These are phyloP conservation scores for Phanerochaete carnosa DNA, from an alignment of 768 basidiomycete genomes.

Conservation along the genomic window DNA sequence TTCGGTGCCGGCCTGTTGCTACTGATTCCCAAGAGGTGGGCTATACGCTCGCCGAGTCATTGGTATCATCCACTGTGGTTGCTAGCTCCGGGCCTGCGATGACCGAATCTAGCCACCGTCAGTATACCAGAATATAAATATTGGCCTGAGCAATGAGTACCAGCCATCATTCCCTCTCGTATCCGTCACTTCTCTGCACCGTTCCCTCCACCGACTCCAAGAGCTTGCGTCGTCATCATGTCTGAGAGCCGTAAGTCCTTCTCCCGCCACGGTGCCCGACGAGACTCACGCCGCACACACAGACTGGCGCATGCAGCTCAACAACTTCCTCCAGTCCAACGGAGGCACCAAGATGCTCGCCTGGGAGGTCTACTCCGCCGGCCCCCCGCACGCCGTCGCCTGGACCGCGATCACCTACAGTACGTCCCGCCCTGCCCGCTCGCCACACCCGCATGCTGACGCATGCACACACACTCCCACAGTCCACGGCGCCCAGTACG, in stretches of 20 bases:
- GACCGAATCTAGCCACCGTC: conserved; percentile 4
- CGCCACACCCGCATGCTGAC: background rate
- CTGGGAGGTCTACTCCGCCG: conserved; percentile 22
- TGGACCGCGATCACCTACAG: conserved; percentile 28
- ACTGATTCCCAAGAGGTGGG: conserved; percentile 4
- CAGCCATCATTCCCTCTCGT: background rate
- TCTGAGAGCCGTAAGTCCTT: conserved; percentile 17
- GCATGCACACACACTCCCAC: background rate
- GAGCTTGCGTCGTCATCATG: background rate
- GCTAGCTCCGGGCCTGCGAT: conserved; percentile 4
- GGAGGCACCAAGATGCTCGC: conserved; percentile 19
- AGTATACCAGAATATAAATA: background rate
- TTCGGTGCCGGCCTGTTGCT: conserved; percentile 4
- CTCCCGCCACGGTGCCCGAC: background rate
- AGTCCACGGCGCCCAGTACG: conserved; percentile 28
- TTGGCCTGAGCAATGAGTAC: background rate
- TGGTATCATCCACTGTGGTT: background rate
- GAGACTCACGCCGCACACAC: background rate
- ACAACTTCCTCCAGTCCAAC: conserved; percentile 29
- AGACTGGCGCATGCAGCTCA: conserved; percentile 31
- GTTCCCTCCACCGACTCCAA: background rate
- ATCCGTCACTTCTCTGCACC: background rate
- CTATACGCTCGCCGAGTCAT: conserved; percentile 7
- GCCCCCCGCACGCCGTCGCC: conserved; percentile 22
- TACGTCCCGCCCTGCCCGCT: conserved; percentile 10